Conservation (phyloP, 306 rosid genomes). For the peach (Prunus persica) region DNA sequence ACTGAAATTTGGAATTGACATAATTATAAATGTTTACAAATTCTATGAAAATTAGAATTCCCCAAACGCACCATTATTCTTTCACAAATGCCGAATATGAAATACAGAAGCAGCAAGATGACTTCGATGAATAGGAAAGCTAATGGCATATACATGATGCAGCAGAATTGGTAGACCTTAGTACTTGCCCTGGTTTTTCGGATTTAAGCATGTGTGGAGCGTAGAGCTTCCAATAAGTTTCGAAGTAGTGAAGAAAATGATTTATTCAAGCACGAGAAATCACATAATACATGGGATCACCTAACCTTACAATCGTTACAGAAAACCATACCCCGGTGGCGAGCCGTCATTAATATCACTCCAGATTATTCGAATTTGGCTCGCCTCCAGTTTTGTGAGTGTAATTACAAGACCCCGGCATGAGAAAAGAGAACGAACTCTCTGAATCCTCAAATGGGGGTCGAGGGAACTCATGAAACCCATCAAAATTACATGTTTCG, state of each 20-base stretch:
- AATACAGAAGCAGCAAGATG: neutral
- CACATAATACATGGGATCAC: slow-evolving; percentile 29
- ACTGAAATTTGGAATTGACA: too few species aligned
- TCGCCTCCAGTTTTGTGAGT: slow-evolving; percentile 58
- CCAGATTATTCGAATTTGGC: slow-evolving; percentile 39
- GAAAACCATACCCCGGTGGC: slow-evolving; percentile 10
- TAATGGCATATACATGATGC: neutral
- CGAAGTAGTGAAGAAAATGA: slow-evolving; percentile 10
- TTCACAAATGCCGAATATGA: neutral
- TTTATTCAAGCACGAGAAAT: slow-evolving; percentile 36
- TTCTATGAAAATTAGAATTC: too few species aligned
- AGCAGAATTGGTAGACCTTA: neutral
- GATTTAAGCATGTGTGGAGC: neutral
- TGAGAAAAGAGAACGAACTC: slow-evolving; percentile 67
- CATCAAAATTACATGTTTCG: slow-evolving; percentile 72
- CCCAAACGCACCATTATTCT: too few species aligned
- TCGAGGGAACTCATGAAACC: slow-evolving; percentile 80
- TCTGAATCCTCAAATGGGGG: slow-evolving; percentile 80
- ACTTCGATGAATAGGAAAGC: neutral
- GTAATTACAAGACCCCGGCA: slow-evolving; percentile 64
- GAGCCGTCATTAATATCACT: slow-evolving; percentile 5
- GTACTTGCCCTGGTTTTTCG: neutral
- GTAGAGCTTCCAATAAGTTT: neutral
- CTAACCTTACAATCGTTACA: slow-evolving; percentile 29
- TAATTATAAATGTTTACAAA: too few species aligned